Conservation (phyloP, 2,329 filamentous ascomycete species). For the Diaporthe sp. region DNA sequence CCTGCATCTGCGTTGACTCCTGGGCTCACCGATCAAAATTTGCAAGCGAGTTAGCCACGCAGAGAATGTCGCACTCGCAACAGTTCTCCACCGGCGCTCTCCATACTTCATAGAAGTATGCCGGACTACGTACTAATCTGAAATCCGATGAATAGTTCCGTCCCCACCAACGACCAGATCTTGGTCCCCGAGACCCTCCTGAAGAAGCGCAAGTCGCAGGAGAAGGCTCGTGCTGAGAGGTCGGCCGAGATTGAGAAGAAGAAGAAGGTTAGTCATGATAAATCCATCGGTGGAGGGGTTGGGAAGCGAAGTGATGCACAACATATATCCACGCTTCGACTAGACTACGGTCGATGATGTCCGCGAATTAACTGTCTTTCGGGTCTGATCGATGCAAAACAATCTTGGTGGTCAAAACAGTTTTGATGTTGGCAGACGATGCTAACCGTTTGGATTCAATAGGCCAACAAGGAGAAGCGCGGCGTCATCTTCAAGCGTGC, state of each 20-base stretch:
- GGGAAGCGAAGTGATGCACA: conserved; percentile 83
- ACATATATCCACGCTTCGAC: conserved; percentile 77
- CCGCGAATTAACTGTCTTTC: conserved; percentile 98
- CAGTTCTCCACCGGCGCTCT: conserved; percentile 93
- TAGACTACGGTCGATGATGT: conserved; percentile 98
- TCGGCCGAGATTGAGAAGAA: conserved; percentile 84
- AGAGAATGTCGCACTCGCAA: conserved; percentile 93
- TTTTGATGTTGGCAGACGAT: conserved; percentile 52
- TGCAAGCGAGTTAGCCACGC: conserved; percentile 87
- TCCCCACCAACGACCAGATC: conserved; percentile 95
- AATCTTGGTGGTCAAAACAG: conserved; percentile 20
- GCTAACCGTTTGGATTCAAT: conserved; percentile 48
- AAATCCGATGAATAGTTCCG: conserved; percentile 75
- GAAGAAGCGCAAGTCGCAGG: conserved; percentile 99
- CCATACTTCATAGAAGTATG: conserved; percentile 69
- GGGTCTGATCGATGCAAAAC: conserved; percentile 80
- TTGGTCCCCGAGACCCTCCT: conserved; percentile 99
- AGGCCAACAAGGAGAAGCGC: conserved; percentile 99
- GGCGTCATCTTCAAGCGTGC: conserved; percentile 99
- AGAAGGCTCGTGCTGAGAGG: conserved; percentile 97
- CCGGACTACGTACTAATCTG: conserved; percentile 86
- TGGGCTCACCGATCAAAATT: conserved; percentile 82
- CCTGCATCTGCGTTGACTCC: conserved; percentile 42
- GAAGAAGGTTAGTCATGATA: conserved; percentile 82
- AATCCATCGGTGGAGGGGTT: conserved; percentile 41